Conservation (phyloP, 2,329 filamentous ascomycete species). For the Aspergillus viridinutans region DNA sequence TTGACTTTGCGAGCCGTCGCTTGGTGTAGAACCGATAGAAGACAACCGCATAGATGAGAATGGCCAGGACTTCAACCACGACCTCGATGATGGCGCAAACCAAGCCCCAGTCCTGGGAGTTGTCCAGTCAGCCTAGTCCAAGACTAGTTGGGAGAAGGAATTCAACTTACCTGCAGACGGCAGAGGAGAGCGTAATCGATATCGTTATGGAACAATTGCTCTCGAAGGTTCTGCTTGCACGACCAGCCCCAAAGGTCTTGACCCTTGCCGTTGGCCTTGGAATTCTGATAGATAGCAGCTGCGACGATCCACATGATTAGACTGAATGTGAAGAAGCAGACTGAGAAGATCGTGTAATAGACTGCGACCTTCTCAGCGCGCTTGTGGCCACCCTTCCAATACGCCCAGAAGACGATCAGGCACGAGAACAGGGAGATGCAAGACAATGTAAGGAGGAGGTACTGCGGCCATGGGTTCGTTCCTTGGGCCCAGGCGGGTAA, state of each 20-base stretch:
- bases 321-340: slow-evolving; percentile 89
- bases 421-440: slow-evolving; percentile 77
- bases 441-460: slow-evolving; percentile 72
- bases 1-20: slow-evolving; percentile 89
- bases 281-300: slow-evolving; percentile 76
- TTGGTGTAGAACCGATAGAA: slow-evolving; percentile 99
- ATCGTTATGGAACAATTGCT: slow-evolving; percentile 71
- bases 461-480: slow-evolving; percentile 85
- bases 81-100: slow-evolving; percentile 98
- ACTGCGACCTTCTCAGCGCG: slow-evolving; percentile 88
- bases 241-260: slow-evolving; percentile 98
- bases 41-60: slow-evolving; percentile 86
- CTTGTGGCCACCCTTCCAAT: slow-evolving; percentile 82
- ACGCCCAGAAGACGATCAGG: slow-evolving; percentile 74
- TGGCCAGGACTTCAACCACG: slow-evolving; percentile 85
- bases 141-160: not conserved
- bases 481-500: slow-evolving; percentile 78
- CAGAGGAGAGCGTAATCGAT: slow-evolving; percentile 88
- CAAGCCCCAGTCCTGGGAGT: slow-evolving; percentile 77
- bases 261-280: slow-evolving; percentile 66
- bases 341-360: slow-evolving; percentile 92
- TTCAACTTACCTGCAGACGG: slow-evolving; percentile 66
- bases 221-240: slow-evolving; percentile 83
- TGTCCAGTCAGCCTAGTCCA: not conserved
- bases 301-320: slow-evolving; percentile 89